Evolutionary conservation across 176 grass and related monocot species (phyloP).

Genomic region (Musa beccarii): DNA sequence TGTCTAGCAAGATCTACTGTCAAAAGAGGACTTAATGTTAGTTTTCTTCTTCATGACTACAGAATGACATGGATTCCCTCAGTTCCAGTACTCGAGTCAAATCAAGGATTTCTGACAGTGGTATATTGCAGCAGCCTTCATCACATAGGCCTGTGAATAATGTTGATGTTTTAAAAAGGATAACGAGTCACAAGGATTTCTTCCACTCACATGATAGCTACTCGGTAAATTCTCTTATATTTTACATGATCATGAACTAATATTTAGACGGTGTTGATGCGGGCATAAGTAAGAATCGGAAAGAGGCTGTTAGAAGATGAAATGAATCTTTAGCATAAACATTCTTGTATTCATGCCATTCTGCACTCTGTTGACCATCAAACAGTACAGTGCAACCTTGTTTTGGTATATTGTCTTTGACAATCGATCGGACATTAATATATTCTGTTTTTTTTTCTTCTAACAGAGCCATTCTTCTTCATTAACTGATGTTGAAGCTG

Average conservation of each 20-base stretch:
- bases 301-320: neutral
- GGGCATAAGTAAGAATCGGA: neutral
- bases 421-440: neutral
- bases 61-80: constrained; percentile 56
- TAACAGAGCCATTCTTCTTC: constrained; percentile 77
- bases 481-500: constrained; percentile 85
- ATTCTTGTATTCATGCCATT: neutral
- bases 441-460: constrained; percentile 16
- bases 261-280: neutral
- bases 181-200: constrained; percentile 70
- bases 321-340: neutral
- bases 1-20: neutral
- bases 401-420: neutral
- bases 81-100: constrained; percentile 21
- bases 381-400: neutral
- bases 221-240: constrained; percentile 44
- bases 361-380: neutral
- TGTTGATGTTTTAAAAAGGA: constrained; percentile 38
- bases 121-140: constrained; percentile 24
- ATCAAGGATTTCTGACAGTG: constrained; percentile 29
- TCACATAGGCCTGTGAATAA: constrained; percentile 45
- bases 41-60: constrained; percentile 23
- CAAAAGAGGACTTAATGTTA: neutral
- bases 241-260: neutral
- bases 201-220: constrained; percentile 53